Evolutionary conservation across 1,284 basidiomycete genomes (phyloP).

Genomic region (Cryptococcus hybrid): DNA sequence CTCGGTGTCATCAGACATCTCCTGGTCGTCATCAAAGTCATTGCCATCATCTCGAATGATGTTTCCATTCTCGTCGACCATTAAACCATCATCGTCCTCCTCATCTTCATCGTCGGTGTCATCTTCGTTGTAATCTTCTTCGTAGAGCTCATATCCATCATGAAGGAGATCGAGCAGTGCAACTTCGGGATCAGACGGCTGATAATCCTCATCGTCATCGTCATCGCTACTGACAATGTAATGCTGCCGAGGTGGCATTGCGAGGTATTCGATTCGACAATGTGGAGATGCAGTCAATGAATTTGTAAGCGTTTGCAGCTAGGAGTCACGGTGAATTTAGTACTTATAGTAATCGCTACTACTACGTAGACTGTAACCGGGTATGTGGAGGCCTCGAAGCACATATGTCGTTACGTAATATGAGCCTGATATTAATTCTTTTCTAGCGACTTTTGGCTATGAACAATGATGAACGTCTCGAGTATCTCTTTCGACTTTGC

Average conservation of each 20-base stretch:
- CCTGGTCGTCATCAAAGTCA: constrained; percentile 18
- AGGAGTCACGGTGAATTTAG: too few relatives aligned
- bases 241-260: background rate
- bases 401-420: too few relatives aligned
- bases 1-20: constrained; percentile 7
- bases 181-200: too few relatives aligned
- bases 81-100: constrained; percentile 9
- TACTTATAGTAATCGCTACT: too few relatives aligned
- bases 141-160: background rate
- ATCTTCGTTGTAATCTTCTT: constrained; percentile 16
- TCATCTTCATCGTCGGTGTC: constrained; percentile 23
- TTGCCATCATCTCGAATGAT: constrained; percentile 10
- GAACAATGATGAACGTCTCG: background rate
- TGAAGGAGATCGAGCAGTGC: too few relatives aligned
- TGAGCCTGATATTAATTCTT: background rate
- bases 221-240: background rate
- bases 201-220: background rate
- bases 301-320: too few relatives aligned
- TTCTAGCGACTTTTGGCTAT: background rate
- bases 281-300: too few relatives aligned
- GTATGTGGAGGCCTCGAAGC: too few relatives aligned
- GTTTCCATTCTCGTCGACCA: too few relatives aligned
- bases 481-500: background rate
- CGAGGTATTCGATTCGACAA: background rate
- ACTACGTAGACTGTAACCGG: too few relatives aligned